Evolutionary conservation across 179 eudicot genomes (phyloP).

Genomic region (Beta corolliflora): DNA sequence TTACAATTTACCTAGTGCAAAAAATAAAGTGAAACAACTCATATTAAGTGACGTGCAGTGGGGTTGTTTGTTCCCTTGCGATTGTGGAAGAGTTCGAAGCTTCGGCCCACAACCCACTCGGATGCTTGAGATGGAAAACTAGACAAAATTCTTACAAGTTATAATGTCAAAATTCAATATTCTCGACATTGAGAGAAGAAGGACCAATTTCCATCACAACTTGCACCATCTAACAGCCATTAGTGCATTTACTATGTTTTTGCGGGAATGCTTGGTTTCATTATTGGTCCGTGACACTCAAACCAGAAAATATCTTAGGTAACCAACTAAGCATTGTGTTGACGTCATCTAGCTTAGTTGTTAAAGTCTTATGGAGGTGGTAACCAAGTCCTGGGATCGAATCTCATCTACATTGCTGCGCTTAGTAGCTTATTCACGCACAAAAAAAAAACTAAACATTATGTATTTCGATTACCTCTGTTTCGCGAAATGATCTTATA

Average conservation of each 20-base stretch:
- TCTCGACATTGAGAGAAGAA: constrained; percentile 2
- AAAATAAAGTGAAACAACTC: no score
- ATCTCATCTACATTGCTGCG: no score
- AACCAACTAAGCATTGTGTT: no score
- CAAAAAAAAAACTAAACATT: no score
- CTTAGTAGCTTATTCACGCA: no score
- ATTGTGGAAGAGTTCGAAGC: constrained; percentile 6
- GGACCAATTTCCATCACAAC: neutral
- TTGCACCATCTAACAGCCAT: neutral
- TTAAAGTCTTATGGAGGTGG: no score
- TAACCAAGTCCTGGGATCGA: fast-evolving
- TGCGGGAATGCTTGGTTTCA: neutral
- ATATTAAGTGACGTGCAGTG: neutral
- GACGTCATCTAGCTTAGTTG: no score
- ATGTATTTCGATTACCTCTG: no score
- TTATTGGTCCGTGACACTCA: neutral
- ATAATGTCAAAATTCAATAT: constrained; percentile 9
- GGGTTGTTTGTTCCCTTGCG: neutral
- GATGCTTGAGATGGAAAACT: neutral
- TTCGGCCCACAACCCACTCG: constrained; percentile 21
- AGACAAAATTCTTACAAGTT: neutral
- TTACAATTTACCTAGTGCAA: no score
- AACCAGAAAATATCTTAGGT: no score
- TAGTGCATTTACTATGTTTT: neutral
- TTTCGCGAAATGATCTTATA: no score